Percentiles rank a stretch among this genome's conserved stretches.
phyloP scores from a whole-genome alignment of 2,329 filamentous ascomycete genomes.

The Hirsutella thompsonii region DNA sequence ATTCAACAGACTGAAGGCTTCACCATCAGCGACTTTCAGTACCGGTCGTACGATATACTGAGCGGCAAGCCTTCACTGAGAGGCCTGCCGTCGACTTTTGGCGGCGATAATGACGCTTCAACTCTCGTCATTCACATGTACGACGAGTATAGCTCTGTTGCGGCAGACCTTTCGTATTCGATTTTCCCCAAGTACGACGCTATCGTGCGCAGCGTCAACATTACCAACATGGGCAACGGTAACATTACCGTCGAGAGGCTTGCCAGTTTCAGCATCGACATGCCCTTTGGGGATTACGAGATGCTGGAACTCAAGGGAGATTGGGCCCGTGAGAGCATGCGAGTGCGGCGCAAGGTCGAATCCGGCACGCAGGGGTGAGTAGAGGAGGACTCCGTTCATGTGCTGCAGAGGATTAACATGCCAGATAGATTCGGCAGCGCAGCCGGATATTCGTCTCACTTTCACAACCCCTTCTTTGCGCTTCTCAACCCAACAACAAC shows the following conservation, averaged over 20 bases:
- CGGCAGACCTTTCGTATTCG: slow-evolving; percentile 47
- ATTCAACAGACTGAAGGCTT: slow-evolving; percentile 46
- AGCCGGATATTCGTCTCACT: slow-evolving; percentile 48
- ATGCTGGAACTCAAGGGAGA: slow-evolving; percentile 51
- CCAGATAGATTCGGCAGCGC: slow-evolving; percentile 42
- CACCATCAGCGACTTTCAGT: slow-evolving; percentile 44
- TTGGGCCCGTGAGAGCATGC: slow-evolving; percentile 46
- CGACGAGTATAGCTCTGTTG: slow-evolving; percentile 44
- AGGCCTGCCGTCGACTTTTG: slow-evolving; percentile 48
- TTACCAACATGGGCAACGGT: slow-evolving; percentile 43
- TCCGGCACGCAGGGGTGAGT: slow-evolving; percentile 41
- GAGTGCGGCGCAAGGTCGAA: slow-evolving; percentile 39
- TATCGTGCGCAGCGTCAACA: slow-evolving; percentile 45
- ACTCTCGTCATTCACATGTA: slow-evolving; percentile 45
- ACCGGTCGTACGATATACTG: slow-evolving; percentile 41
- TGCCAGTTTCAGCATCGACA: slow-evolving; percentile 48
- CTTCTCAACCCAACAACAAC: slow-evolving; percentile 43
- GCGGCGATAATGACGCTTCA: slow-evolving; percentile 38
- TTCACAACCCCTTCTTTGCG: slow-evolving; percentile 52
- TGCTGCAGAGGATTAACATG: background rate
- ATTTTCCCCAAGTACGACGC: slow-evolving; percentile 50
- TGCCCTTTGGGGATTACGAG: slow-evolving; percentile 46
- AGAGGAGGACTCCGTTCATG: background rate
- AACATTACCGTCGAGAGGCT: slow-evolving; percentile 42
- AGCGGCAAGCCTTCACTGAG: slow-evolving; percentile 42